Percentiles rank a stretch among this genome's conserved stretches.
Evolutionary conservation across 768 basidiomycete species (phyloP).

Genomic region (Tricholoma sp.): DNA sequence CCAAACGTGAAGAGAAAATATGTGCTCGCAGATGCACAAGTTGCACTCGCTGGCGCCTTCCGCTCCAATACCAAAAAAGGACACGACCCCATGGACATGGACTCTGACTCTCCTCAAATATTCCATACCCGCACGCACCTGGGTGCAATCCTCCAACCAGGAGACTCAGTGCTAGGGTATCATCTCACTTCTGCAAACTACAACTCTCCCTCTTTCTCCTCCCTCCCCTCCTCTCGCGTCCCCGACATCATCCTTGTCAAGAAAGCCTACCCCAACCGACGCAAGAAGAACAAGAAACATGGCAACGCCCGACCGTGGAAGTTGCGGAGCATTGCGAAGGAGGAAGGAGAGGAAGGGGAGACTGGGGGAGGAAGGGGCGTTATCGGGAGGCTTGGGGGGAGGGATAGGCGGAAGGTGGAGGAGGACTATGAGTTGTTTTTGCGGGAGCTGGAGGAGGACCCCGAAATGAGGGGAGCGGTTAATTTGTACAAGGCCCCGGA

Average conservation of each 20-base stretch:
- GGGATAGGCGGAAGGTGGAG: conserved; percentile 90
- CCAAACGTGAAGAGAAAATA: conserved; percentile 60
- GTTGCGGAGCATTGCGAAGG: conserved; percentile 88
- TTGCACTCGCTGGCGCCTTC: conserved; percentile 80
- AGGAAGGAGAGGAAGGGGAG: conserved; percentile 83
- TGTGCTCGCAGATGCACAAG: conserved; percentile 79
- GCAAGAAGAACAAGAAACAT: conserved; percentile 73
- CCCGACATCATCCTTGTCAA: conserved; percentile 93
- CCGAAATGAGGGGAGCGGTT: conserved; percentile 80
- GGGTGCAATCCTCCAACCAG: conserved; percentile 86
- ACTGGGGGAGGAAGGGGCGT: conserved; percentile 74
- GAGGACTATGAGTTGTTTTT: conserved; percentile 97
- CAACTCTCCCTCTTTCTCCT: conserved; percentile 84
- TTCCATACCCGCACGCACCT: conserved; percentile 97
- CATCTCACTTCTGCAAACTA: conserved; percentile 86
- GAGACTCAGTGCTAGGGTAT: conserved; percentile 91
- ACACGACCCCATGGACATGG: conserved; percentile 48
- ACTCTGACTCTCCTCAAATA: conserved; percentile 61
- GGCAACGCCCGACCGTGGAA: conserved; percentile 67
- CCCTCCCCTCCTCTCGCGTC: conserved; percentile 57
- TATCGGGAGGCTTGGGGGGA: conserved; percentile 85
- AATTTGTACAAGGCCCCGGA: conserved; percentile 77
- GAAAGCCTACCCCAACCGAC: conserved; percentile 90
- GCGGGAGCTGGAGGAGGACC: conserved; percentile 91
- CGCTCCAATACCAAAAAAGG: conserved; percentile 31